phyloP scores from a whole-genome alignment of 148 eudicot species.

The Rhododendron vialii region DNA sequence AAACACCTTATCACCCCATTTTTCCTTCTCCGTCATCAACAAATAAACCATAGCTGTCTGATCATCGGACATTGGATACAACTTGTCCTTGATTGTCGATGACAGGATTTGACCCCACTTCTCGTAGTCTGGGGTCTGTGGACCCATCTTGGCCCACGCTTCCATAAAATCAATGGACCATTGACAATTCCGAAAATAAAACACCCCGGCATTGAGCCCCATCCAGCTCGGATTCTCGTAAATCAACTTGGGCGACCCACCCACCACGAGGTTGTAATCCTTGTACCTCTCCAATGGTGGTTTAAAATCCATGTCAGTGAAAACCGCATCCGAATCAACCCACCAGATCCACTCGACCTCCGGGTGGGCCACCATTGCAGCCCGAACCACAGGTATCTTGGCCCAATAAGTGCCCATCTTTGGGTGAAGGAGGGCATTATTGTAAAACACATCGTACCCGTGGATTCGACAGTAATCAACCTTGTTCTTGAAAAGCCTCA shows the following conservation, averaged over 20 bases:
- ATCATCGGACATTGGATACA: conserved; percentile 14
- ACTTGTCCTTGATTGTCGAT: conserved; percentile 9
- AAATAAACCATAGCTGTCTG: conserved; percentile 21
- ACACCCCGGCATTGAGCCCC: conserved; percentile 27
- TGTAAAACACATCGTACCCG: conserved; percentile 34
- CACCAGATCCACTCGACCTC: conserved; percentile 51
- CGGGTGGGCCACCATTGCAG: conserved; percentile 52
- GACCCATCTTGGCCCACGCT: conserved; percentile 22
- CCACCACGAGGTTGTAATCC: conserved; percentile 31
- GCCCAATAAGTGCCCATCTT: conserved; percentile 37
- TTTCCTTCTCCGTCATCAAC: conserved; percentile 12
- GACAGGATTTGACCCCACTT: conserved; percentile 10
- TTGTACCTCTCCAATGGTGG: conserved; percentile 34
- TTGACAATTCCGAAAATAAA: conserved; percentile 19
- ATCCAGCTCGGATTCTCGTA: conserved; percentile 39
- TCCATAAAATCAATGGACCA: conserved; percentile 23
- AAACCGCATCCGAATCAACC: conserved; percentile 44
- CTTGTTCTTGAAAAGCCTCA: conserved; percentile 34
- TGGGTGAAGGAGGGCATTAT: conserved; percentile 28
- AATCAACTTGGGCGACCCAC: conserved; percentile 33
- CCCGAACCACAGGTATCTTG: conserved; percentile 28
- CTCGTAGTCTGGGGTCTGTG: conserved; percentile 12
- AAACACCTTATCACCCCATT: conserved; percentile 15
- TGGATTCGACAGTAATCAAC: conserved; percentile 38
- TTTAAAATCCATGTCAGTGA: conserved; percentile 50